These are phyloP conservation scores for Pisolithus tinctorius DNA, from an alignment of 768 basidiomycete genomes.

Conservation along the genomic window DNA sequence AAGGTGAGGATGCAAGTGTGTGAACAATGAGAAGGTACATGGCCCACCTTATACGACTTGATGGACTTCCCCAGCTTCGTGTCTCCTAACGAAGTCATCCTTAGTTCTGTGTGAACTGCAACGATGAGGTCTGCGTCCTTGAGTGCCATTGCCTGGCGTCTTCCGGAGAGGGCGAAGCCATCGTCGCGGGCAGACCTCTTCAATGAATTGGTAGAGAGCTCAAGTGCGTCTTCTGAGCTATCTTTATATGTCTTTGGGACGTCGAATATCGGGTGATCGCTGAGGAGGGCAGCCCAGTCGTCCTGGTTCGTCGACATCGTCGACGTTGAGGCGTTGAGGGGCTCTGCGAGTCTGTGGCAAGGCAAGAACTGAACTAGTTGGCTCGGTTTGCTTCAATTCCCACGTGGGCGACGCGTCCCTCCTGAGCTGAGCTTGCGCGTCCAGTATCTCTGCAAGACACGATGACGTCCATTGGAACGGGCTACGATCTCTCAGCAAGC, in stretches of 20 bases:
- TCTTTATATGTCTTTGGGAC: constrained; percentile 29
- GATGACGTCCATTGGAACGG: constrained; percentile 99
- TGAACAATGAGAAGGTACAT: not conserved
- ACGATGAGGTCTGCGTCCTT: constrained; percentile 84
- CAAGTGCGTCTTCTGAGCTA: constrained; percentile 33
- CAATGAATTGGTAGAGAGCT: constrained; percentile 56
- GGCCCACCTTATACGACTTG: constrained; percentile 68
- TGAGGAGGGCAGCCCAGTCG: constrained; percentile 56
- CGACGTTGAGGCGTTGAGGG: not conserved
- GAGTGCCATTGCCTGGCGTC: constrained; percentile 67
- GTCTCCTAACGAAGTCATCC: constrained; percentile 73
- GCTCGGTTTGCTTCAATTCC: constrained; percentile 20
- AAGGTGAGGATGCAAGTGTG: constrained; percentile 2
- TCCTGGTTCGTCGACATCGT: constrained; percentile 33
- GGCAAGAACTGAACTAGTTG: constrained; percentile 2
- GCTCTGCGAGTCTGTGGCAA: constrained; percentile 7
- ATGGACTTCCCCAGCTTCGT: constrained; percentile 48
- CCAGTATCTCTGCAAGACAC: constrained; percentile 15
- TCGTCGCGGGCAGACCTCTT: constrained; percentile 41
- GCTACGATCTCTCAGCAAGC: constrained; percentile 93
- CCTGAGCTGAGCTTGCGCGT: constrained; percentile 39
- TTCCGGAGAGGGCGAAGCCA: constrained; percentile 45
- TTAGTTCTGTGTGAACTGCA: constrained; percentile 70
- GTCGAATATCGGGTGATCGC: constrained; percentile 68
- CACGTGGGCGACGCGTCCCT: constrained; percentile 26